These are phyloP conservation scores for Saccharomyces eubayanus DNA, from an alignment of 805 yeast genomes.

Conservation along the genomic window DNA sequence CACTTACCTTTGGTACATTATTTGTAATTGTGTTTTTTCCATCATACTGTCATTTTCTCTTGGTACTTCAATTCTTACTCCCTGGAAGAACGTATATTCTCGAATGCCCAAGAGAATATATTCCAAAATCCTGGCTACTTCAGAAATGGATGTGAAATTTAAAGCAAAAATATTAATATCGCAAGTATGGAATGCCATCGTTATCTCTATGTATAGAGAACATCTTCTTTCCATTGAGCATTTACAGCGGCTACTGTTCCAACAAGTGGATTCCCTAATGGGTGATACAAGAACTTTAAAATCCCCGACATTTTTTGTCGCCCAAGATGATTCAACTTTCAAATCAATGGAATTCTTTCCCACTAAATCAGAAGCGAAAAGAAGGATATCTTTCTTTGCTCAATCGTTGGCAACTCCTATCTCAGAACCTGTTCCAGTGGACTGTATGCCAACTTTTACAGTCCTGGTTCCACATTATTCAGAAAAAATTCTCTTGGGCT, in stretches of 20 bases:
- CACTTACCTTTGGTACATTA: slow-evolving; percentile 78
- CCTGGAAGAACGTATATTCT: slow-evolving; percentile 76
- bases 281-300: slow-evolving; percentile 39
- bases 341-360: slow-evolving; percentile 47
- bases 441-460: slow-evolving; percentile 70
- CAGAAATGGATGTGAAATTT: slow-evolving; percentile 39
- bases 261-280: slow-evolving; percentile 34
- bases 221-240: slow-evolving; percentile 69
- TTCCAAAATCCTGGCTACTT: slow-evolving; percentile 54
- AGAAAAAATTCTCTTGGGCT: slow-evolving; percentile 68
- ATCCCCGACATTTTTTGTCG: slow-evolving; percentile 72
- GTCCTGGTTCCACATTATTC: slow-evolving; percentile 82
- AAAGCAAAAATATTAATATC: slow-evolving; percentile 52
- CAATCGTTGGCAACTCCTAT: slow-evolving; percentile 83
- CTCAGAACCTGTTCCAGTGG: slow-evolving; percentile 59
- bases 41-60: slow-evolving; percentile 60
- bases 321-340: slow-evolving; percentile 70
- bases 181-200: slow-evolving; percentile 77
- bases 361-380: slow-evolving; percentile 64
- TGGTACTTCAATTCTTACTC: slow-evolving; percentile 81
- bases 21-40: slow-evolving; percentile 70
- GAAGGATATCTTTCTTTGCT: slow-evolving; percentile 82
- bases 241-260: slow-evolving; percentile 57
- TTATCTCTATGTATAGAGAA: slow-evolving; percentile 74
- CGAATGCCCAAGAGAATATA: slow-evolving; percentile 68